A percentile compares a stretch with the other conserved stretches of the same genome.
Conservation (phyloP, 1,284 basidiomycete genomes). For the Amylostereum areolatum region DNA sequence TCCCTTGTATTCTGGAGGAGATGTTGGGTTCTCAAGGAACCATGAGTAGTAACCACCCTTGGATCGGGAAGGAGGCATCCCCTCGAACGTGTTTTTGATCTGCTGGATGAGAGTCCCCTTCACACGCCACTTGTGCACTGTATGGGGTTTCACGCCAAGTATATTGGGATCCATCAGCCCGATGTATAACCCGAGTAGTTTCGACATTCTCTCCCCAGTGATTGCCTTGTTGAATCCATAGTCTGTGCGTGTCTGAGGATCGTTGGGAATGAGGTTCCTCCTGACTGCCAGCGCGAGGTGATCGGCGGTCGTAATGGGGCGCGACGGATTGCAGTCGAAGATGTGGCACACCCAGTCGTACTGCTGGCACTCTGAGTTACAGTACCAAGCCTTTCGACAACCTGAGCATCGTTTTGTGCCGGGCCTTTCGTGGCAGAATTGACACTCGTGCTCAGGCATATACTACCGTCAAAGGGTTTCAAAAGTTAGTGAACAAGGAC, state of each 20-base stretch:
- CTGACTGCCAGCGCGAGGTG: conserved; percentile 21
- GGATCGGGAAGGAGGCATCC: conserved; percentile 11
- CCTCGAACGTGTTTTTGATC: conserved; percentile 25
- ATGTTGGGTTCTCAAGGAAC: conserved; percentile 28
- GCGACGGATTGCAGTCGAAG: conserved; percentile 25
- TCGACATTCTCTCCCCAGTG: conserved; percentile 9
- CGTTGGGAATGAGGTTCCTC: conserved; percentile 20
- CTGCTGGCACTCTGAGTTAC: conserved; percentile 24
- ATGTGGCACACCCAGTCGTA: conserved; percentile 25
- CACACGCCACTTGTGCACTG: conserved; percentile 26
- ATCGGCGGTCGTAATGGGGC: conserved; percentile 26
- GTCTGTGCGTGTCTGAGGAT: conserved; percentile 26
- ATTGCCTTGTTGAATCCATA: conserved; percentile 28
- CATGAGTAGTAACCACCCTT: conserved; percentile 26
- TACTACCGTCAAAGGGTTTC: too few relatives aligned
- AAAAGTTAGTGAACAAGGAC: too few relatives aligned
- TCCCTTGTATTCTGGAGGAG: conserved; percentile 17
- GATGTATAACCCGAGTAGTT: conserved; percentile 27
- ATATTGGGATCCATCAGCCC: conserved; percentile 21
- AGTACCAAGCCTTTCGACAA: conserved; percentile 23
- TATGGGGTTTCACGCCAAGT: conserved; percentile 18
- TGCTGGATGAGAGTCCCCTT: conserved; percentile 25
- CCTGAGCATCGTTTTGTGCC: conserved; percentile 8
- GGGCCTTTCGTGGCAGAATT: neutral
- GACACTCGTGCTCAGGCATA: too few relatives aligned